These are phyloP conservation scores for Artemisia tridentata DNA, from an alignment of 129 eudicot species.

Conservation along the genomic window DNA sequence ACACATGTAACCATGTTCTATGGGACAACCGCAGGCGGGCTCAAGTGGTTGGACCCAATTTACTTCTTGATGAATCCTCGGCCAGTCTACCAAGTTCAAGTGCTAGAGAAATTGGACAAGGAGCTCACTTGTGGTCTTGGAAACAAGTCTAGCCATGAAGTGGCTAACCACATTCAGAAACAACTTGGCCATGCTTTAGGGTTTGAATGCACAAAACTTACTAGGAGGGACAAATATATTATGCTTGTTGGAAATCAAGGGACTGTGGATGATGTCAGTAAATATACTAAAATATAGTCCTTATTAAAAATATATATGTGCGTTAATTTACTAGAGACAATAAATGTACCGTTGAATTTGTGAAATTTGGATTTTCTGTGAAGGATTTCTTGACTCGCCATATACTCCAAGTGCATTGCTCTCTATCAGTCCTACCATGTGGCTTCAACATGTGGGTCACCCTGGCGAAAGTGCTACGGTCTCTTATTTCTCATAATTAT, in stretches of 20 bases:
- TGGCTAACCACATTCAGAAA: conserved; percentile 57
- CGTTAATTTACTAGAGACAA: no score
- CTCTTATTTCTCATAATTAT: no score
- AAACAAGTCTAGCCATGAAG: conserved; percentile 38
- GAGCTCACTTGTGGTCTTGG: conserved; percentile 41
- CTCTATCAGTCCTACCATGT: no score
- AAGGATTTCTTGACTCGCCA: no score
- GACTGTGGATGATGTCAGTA: no score
- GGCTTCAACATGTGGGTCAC: no score
- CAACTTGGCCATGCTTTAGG: conserved; percentile 40
- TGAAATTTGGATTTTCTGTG: no score
- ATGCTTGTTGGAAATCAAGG: conserved; percentile 44
- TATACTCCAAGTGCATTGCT: no score
- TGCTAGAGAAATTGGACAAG: conserved; percentile 35
- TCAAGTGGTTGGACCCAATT: conserved; percentile 15
- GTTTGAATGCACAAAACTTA: conserved; percentile 56
- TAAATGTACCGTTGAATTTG: no score
- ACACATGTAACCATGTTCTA: background rate
- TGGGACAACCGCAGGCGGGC: background rate
- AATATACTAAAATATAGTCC: no score
- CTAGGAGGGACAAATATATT: conserved; percentile 53
- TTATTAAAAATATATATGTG: no score
- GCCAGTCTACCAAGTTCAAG: conserved; percentile 50
- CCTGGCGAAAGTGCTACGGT: no score
- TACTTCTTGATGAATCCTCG: conserved; percentile 57